Evolutionary conservation across 305 asterid species (phyloP).

Genomic region (Ajuga reptans): DNA sequence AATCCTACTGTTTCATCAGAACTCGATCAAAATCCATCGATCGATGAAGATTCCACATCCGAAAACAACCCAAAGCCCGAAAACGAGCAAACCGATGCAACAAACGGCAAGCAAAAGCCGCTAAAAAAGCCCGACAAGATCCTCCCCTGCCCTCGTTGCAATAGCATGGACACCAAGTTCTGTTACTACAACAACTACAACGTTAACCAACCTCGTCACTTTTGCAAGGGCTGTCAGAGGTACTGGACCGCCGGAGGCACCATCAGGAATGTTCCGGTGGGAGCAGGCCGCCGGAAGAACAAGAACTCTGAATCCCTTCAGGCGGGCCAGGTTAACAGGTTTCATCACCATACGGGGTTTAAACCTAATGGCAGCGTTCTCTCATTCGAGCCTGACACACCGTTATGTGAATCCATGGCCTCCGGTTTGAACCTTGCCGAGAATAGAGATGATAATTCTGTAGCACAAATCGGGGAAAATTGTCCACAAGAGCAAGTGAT

Average conservation of each 20-base stretch:
- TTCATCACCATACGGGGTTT: conserved; percentile 29
- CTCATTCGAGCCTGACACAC: conserved; percentile 45
- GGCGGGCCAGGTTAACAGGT: conserved; percentile 29
- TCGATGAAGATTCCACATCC: conserved; percentile 30
- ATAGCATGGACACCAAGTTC: conserved; percentile 81
- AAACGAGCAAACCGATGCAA: conserved; percentile 27
- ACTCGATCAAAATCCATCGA: conserved; percentile 29
- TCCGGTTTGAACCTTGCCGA: conserved; percentile 36
- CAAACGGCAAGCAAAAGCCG: conserved; percentile 35
- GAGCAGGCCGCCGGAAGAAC: conserved; percentile 49
- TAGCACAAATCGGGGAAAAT: conserved; percentile 23
- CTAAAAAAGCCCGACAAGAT: conserved; percentile 79
- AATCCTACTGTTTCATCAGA: conserved; percentile 19
- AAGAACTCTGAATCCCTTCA: conserved; percentile 50
- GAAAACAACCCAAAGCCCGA: conserved; percentile 16
- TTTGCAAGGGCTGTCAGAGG: conserved; percentile 77
- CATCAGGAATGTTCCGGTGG: conserved; percentile 61
- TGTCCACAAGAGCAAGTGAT: conserved; percentile 27
- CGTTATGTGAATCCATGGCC: conserved; percentile 46
- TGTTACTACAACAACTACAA: conserved; percentile 91
- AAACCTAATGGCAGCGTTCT: conserved; percentile 53
- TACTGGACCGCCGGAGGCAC: conserved; percentile 72
- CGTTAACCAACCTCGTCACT: conserved; percentile 66
- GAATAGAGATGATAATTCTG: conserved; percentile 33
- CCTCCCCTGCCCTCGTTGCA: conserved; percentile 89